phyloP scores from a whole-genome alignment of 257 asterid genomes.

The Solanum ossicruentum region DNA sequence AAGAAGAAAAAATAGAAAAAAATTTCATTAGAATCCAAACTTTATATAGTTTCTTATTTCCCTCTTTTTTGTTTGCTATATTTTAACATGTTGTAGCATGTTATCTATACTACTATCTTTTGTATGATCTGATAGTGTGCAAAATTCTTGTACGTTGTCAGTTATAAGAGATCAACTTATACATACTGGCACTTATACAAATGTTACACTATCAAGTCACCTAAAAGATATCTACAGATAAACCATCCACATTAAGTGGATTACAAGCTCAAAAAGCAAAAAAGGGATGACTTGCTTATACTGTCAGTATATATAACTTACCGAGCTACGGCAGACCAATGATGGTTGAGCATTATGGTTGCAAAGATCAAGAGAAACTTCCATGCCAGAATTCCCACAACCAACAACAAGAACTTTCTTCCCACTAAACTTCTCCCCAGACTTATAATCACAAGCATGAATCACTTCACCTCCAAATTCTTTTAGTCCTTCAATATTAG shows the following conservation, averaged over 20 bases:
- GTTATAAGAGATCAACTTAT: neutral
- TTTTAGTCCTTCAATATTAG: constrained; percentile 8
- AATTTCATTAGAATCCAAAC: neutral
- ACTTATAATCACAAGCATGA: constrained; percentile 15
- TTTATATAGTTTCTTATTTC: neutral
- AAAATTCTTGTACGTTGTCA: neutral
- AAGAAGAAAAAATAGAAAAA: neutral
- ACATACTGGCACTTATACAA: neutral
- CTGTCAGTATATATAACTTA: neutral
- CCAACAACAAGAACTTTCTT: constrained; percentile 19
- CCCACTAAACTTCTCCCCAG: constrained; percentile 8
- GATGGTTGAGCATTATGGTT: constrained; percentile 19
- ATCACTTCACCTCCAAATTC: constrained; percentile 11
- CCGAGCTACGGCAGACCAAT: constrained; percentile 9
- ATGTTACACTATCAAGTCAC: neutral
- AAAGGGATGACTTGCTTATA: neutral
- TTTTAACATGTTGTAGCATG: neutral
- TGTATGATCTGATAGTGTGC: neutral
- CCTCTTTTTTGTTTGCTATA: neutral
- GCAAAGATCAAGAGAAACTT: constrained; percentile 18
- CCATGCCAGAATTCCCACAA: constrained; percentile 25
- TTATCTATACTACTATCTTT: neutral
- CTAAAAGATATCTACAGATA: neutral
- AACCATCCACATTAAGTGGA: neutral
- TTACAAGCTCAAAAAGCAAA: neutral